Evolutionary conservation across 1,284 basidiomycete genomes (phyloP).

Genomic region (Prillingera fragicola): DNA sequence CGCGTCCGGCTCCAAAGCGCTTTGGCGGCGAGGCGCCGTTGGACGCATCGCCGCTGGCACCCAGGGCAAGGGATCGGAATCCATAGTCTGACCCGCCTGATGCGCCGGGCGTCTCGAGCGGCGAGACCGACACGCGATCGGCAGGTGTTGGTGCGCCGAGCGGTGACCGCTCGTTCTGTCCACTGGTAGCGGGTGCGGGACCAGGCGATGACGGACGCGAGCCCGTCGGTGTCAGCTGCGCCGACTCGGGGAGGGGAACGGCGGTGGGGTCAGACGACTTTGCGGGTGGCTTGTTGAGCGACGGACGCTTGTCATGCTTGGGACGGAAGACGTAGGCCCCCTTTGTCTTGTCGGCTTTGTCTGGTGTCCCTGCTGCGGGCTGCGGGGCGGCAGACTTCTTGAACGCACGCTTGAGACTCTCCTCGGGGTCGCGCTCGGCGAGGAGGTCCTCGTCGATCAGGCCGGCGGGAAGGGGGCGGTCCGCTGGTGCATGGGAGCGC

Average conservation of each 20-base stretch:
- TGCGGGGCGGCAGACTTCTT: slow-evolving; percentile 23
- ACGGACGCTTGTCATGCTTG: slow-evolving; percentile 14
- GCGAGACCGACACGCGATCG: slow-evolving; percentile 41
- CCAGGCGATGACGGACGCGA: slow-evolving; percentile 20
- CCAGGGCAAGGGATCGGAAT: slow-evolving; percentile 37
- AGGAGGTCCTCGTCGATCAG: slow-evolving; percentile 44
- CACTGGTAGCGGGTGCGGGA: neutral
- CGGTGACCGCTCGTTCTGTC: slow-evolving; percentile 6
- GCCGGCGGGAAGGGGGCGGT: slow-evolving; percentile 12
- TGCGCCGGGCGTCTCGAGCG: slow-evolving; percentile 32
- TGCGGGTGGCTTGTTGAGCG: neutral
- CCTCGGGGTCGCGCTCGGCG: slow-evolving; percentile 37
- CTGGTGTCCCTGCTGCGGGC: neutral
- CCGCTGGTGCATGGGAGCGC: slow-evolving; percentile 1
- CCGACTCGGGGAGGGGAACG: slow-evolving; percentile 36
- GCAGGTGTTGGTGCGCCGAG: slow-evolving; percentile 5
- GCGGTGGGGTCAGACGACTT: slow-evolving; percentile 6
- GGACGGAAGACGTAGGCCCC: slow-evolving; percentile 32
- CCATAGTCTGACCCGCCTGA: slow-evolving; percentile 25
- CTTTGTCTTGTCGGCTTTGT: too few species aligned
- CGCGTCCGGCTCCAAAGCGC: slow-evolving; percentile 11
- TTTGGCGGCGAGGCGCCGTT: neutral
- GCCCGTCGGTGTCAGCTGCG: slow-evolving; percentile 23
- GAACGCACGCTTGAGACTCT: slow-evolving; percentile 43
- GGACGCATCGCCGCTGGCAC: slow-evolving; percentile 13